Evolutionary conservation across 2,329 filamentous ascomycete genomes (phyloP), one percentile per base, ranked within the genome.

Genomic region (Diaporthe sp.): DNA sequence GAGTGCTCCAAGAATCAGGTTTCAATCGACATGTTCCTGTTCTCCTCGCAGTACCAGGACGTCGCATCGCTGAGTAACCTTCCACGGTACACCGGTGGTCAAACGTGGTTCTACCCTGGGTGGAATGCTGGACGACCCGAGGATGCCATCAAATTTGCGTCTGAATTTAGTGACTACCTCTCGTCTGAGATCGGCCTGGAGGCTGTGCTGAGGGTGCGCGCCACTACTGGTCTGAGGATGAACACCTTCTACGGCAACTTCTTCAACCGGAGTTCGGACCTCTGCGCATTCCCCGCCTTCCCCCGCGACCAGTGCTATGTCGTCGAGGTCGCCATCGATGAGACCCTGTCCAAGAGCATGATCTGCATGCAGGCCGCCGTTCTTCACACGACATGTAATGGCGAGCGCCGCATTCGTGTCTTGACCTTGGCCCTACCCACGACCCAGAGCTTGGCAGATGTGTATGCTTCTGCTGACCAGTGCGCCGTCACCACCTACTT

Each of bases 211-310:
- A 94, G 97, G 83, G 97, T 99, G 53, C 93, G 97, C 79, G 97
- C 97, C 25, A 98, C 96, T 2, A 98, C 96, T 34, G 97, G 97
- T 71, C 87, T 99, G 76, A 92, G 97, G 72, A 98, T 98, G 94
- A 98, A 93, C 86, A 96, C 96, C 2, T 99, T 99, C 86, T 99
- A 98, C 85, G 97, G 97, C 79, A 99, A 99, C 87, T 99, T 99
- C 86, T 99, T 99, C 90, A 99, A 98, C 88, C 92, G 97, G 80
- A 98, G 95, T 83, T 98, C 96, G 22, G 97, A 99, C 86, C 91
- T 99, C 44, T 98, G 97, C 84, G 97, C 97, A 17, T 99, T 99
- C 89, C 97, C 97, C 2, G 96, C 97, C 0, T 98, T 99, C 88
- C 97, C 97, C 44, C 93, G 97, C 82, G 97, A 99, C 81, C 97